Percentiles rank a stretch among this genome's conserved stretches.
Conservation (phyloP, 257 asterid genomes). For the Haberlea rhodopensis region DNA sequence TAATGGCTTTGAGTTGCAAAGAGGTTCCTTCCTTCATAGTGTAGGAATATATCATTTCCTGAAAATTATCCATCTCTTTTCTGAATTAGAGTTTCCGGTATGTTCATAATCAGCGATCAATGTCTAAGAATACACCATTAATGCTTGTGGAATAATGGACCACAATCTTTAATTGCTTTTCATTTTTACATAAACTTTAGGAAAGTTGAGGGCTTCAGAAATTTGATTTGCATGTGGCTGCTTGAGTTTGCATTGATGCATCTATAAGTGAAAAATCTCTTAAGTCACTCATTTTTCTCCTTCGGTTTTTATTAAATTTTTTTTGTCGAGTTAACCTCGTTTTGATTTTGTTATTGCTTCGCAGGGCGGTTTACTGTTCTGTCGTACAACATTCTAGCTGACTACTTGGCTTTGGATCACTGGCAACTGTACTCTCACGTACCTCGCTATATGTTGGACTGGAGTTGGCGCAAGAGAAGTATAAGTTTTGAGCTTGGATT, state of each 20-base stretch:
- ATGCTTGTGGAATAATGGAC: too few species aligned
- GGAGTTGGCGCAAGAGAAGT: constrained; percentile 87
- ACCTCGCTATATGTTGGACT: constrained; percentile 73
- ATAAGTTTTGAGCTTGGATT: constrained; percentile 87
- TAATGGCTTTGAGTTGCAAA: too few species aligned
- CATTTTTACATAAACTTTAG: constrained; percentile 2
- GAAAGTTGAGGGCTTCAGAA: background rate
- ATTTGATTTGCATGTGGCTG: background rate
- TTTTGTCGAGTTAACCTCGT: constrained; percentile 9
- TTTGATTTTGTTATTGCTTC: constrained; percentile 22
- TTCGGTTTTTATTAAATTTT: constrained; percentile 4
- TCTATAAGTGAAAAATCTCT: constrained; percentile 8
- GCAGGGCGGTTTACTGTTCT: constrained; percentile 83
- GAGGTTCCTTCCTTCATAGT: too few species aligned
- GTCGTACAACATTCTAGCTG: constrained; percentile 91
- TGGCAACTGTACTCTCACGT: constrained; percentile 75
- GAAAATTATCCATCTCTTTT: too few species aligned
- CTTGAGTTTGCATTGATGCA: constrained; percentile 8
- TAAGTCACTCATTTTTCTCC: constrained; percentile 3
- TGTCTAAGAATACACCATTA: too few species aligned
- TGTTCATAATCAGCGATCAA: background rate
- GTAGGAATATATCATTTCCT: too few species aligned
- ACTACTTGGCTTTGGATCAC: constrained; percentile 73
- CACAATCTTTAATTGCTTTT: background rate
- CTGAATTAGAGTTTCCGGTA: too few species aligned